Base-by-base conservation (phyloP, 164 flowering plant genomes). In the Aristolochia contorta region DNA sequence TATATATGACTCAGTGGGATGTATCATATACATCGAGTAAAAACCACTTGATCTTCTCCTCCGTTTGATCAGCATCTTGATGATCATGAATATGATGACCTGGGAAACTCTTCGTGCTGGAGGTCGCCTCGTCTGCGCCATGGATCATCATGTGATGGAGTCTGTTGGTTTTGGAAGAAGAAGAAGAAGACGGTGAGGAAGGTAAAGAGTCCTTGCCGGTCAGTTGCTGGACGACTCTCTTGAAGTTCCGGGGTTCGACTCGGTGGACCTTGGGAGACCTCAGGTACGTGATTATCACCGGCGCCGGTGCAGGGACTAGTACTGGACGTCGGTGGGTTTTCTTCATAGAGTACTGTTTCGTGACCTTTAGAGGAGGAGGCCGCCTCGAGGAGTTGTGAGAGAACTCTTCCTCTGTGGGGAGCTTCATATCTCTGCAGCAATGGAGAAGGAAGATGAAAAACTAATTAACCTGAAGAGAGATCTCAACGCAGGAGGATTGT, bases 381-480 rank as follows among this genome's bases (percentile, higher is more conserved):
- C 75, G 82, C 70, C 75, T 78, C n/a, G n/a, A n/a, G 52, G 73
- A 71, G 64, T 79, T 82, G 16, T 69, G 77, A 50, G 76, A 53
- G 3, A 27, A 27, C 56, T 51, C 67, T 41, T 51, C 52, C 50
- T 19, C 49, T 22, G 33, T 23, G 15, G 61, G 43, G 43, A 37
- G 43, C 43, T 37, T 37, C 43, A 37, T 37, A 37, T 37, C 43
- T 37, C 43, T 8, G 43, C 54, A 2, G n/a, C 37, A 60, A 12
- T 25, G 30, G 57, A 61, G 54, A 3, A 33, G 30, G 57, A 61
- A 61, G 56, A 25, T 46, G 49, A 50, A 37, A 37, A 37, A 37
- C 43, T 27, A 27, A 27, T 27, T 27, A 5, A 27, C 43, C 9
- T 3, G 43, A 37, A 37, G 9, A 37, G 43, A 37, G 43, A 37